Evolutionary conservation across 495 filamentous ascomycete species (phyloP).

Genomic region (Lindgomyces ingoldianus): DNA sequence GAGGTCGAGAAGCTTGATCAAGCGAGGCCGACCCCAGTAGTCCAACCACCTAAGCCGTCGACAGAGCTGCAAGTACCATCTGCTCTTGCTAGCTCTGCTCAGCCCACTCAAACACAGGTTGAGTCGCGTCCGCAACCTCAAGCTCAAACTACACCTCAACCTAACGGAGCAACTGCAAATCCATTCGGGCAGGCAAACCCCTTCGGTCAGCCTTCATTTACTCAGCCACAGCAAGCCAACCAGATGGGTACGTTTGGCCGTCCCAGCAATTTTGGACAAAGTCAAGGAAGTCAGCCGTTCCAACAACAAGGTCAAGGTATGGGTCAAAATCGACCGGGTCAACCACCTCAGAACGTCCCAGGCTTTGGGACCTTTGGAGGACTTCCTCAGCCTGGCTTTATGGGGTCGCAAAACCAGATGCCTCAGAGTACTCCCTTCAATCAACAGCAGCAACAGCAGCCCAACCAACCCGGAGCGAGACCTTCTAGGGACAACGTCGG

Average conservation of each 20-base stretch:
- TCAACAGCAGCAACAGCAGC: slow-evolving; percentile 15
- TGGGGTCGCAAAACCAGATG: background rate
- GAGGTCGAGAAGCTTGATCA: slow-evolving; percentile 58
- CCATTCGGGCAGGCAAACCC: background rate
- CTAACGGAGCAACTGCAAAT: background rate
- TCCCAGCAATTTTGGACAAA: background rate
- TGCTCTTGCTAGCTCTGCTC: slow-evolving; percentile 1
- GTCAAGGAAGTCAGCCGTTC: slow-evolving; percentile 3
- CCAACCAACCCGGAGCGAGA: slow-evolving; percentile 15
- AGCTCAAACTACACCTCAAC: slow-evolving; percentile 6
- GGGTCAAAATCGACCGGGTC: background rate
- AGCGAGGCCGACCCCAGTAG: background rate
- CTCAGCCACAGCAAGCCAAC: background rate
- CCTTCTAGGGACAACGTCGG: slow-evolving; percentile 24
- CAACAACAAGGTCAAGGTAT: background rate
- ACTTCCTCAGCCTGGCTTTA: slow-evolving; percentile 29
- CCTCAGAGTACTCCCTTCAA: slow-evolving; percentile 16
- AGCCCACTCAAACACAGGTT: background rate
- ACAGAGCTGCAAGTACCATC: background rate
- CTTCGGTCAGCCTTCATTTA: slow-evolving; percentile 5
- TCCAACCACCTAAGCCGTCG: slow-evolving; percentile 1
- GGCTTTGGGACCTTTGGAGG: slow-evolving; percentile 1
- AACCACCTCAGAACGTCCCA: background rate
- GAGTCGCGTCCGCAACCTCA: background rate
- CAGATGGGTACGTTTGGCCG: slow-evolving; percentile 3